phyloP scores from a whole-genome alignment of 2,329 filamentous ascomycete genomes.

The Aspergillus fumigatiaffinis region DNA sequence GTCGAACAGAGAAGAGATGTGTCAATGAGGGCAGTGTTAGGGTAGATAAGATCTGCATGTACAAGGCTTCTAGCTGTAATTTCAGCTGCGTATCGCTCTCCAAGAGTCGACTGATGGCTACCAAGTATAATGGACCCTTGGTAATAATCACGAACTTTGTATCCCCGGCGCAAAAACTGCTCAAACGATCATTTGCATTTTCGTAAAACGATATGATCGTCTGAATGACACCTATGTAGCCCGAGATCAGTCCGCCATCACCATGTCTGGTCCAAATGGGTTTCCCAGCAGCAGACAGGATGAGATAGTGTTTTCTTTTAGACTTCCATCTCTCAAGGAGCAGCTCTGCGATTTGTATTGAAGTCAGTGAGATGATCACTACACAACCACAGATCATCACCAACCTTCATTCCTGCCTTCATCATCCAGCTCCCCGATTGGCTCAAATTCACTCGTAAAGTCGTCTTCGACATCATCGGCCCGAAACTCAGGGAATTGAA shows the following conservation, averaged over 20 bases:
- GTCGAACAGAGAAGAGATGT: slow-evolving; percentile 81
- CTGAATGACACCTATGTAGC: slow-evolving; percentile 91
- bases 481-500: slow-evolving; percentile 33
- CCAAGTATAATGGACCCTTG: slow-evolving; percentile 83
- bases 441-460: slow-evolving; percentile 74
- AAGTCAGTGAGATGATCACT: slow-evolving; percentile 8
- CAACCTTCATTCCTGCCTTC: slow-evolving; percentile 56
- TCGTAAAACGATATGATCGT: slow-evolving; percentile 98
- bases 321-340: slow-evolving; percentile 76
- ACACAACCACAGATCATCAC: slow-evolving; percentile 1
- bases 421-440: slow-evolving; percentile 56
- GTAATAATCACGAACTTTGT: slow-evolving; percentile 82
- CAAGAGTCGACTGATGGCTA: slow-evolving; percentile 86
- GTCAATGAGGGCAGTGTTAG: slow-evolving; percentile 82
- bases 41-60: slow-evolving; percentile 97
- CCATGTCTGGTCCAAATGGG: slow-evolving; percentile 96
- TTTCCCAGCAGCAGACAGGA: slow-evolving; percentile 92
- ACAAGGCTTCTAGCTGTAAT: slow-evolving; percentile 84
- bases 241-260: slow-evolving; percentile 82
- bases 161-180: slow-evolving; percentile 80
- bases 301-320: slow-evolving; percentile 95
- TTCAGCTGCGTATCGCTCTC: slow-evolving; percentile 88
- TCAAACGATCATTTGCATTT: slow-evolving; percentile 69
- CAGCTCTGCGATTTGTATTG: slow-evolving; percentile 19
- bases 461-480: slow-evolving; percentile 56